These are phyloP conservation scores for Withania somnifera DNA, from an alignment of 305 asterid genomes.

Conservation along the genomic window DNA sequence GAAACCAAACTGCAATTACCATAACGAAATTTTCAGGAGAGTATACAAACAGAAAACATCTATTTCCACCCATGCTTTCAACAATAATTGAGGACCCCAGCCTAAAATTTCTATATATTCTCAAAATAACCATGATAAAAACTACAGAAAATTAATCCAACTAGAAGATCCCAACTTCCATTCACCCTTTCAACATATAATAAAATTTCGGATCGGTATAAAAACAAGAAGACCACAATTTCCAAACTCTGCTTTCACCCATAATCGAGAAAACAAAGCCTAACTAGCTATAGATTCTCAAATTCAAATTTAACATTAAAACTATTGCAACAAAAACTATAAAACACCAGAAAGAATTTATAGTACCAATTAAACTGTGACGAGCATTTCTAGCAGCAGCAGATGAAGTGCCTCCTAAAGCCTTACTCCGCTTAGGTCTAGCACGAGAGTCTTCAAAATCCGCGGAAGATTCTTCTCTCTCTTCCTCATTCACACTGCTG, in stretches of 20 bases:
- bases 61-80: not conserved
- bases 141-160: not conserved
- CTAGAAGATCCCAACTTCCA: slow-evolving; percentile 1
- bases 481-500: slow-evolving; percentile 48
- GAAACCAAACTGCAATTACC: not conserved
- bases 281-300: not conserved
- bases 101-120: not conserved
- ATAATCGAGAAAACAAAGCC: not conserved
- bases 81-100: not conserved
- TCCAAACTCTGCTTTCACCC: not conserved
- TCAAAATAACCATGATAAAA: not conserved
- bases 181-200: not conserved
- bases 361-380: slow-evolving; percentile 58
- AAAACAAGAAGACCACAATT: not conserved
- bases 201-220: not conserved
- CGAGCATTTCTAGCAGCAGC: slow-evolving; percentile 2
- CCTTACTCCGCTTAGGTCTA: slow-evolving; percentile 47
- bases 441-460: slow-evolving; percentile 62
- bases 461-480: slow-evolving; percentile 69
- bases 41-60: not conserved
- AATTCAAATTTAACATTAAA: not conserved
- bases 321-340: not conserved
- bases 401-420: slow-evolving; percentile 55
- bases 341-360: not conserved
- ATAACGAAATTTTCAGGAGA: not conserved